Percentiles rank a stretch among this genome's conserved stretches.
Conservation (phyloP, 2,329 filamentous ascomycete genomes). For the Microcyclospora tardicrescens region DNA sequence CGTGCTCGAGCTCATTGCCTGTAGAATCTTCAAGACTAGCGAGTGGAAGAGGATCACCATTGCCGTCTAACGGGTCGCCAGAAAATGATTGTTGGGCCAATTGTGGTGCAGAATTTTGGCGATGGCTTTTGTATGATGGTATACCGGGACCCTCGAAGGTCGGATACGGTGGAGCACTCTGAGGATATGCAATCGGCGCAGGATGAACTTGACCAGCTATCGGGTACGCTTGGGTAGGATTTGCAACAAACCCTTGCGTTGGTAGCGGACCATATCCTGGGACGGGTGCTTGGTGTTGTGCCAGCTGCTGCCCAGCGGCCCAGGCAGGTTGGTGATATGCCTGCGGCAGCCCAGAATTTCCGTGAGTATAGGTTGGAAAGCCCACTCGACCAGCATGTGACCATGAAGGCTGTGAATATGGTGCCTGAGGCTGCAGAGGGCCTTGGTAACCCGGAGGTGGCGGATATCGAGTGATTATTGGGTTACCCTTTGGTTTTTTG, state of each 20-base stretch:
- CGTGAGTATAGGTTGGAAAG: constrained; percentile 7
- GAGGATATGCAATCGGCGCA: constrained; percentile 2
- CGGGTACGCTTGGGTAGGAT: no score
- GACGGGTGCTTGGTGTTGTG: no score
- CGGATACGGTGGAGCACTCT: constrained; percentile 4
- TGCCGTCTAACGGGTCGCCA: constrained; percentile 12
- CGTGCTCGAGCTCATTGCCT: constrained; percentile 25
- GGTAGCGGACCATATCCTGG: no score
- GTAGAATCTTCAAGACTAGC: constrained; percentile 3
- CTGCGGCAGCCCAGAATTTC: constrained; percentile 3
- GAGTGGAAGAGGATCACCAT: constrained; percentile 15
- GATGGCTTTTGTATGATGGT: neutral
- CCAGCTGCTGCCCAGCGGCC: constrained; percentile 11
- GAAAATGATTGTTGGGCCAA: neutral
- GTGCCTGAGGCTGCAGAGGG: constrained; percentile 11
- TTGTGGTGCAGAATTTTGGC: constrained; percentile 11
- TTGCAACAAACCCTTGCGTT: no score
- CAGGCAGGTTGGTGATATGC: constrained; percentile 8
- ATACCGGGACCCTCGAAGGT: no score
- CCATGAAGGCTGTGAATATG: constrained; percentile 11
- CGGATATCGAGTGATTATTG: constrained; percentile 37
- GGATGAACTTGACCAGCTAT: no score
- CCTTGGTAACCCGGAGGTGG: constrained; percentile 35
- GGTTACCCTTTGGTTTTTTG: constrained; percentile 34
- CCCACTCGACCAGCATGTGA: constrained; percentile 5